These are phyloP conservation scores for Breynia disticha DNA, from an alignment of 441 rosid genomes.

Conservation along the genomic window DNA sequence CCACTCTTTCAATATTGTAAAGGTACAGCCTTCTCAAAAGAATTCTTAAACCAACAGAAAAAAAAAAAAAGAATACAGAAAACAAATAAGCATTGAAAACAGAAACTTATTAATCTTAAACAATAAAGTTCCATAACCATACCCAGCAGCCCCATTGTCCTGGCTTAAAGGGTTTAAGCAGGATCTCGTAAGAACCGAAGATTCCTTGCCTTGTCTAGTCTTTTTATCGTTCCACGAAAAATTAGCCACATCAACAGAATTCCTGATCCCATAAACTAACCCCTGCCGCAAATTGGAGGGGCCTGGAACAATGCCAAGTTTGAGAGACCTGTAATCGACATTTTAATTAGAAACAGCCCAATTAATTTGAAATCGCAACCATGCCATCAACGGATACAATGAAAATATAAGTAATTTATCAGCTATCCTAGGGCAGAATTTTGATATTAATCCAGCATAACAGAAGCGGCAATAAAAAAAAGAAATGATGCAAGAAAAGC, in stretches of 20 bases:
- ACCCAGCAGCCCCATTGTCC: constrained; percentile 50
- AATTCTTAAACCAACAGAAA: constrained; percentile 31
- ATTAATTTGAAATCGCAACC: constrained; percentile 5
- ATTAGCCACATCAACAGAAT: constrained; percentile 50
- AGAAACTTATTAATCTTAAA: not conserved
- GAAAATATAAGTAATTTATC: not conserved
- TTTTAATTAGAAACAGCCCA: not conserved
- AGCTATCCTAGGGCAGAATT: too few relatives aligned
- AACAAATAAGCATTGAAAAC: not conserved
- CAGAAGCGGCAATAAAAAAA: too few relatives aligned
- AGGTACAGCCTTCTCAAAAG: constrained; percentile 71
- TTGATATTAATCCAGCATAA: too few relatives aligned
- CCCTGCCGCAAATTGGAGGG: constrained; percentile 46
- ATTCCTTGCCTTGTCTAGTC: constrained; percentile 66
- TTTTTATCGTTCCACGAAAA: constrained; percentile 68
- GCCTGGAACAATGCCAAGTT: constrained; percentile 59
- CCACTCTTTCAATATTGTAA: constrained; percentile 53
- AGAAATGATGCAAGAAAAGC: not conserved
- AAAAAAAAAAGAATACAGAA: constrained; percentile 10
- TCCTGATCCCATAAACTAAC: constrained; percentile 44
- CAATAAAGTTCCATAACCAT: constrained; percentile 15
- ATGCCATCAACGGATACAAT: not conserved
- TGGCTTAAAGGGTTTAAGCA: constrained; percentile 52
- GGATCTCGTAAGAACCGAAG: constrained; percentile 57
- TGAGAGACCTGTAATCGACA: constrained; percentile 48